A percentile compares a stretch with the other conserved stretches of the same genome.
Conservation (phyloP, 768 basidiomycete genomes). For the Rhizopogon rudus region DNA sequence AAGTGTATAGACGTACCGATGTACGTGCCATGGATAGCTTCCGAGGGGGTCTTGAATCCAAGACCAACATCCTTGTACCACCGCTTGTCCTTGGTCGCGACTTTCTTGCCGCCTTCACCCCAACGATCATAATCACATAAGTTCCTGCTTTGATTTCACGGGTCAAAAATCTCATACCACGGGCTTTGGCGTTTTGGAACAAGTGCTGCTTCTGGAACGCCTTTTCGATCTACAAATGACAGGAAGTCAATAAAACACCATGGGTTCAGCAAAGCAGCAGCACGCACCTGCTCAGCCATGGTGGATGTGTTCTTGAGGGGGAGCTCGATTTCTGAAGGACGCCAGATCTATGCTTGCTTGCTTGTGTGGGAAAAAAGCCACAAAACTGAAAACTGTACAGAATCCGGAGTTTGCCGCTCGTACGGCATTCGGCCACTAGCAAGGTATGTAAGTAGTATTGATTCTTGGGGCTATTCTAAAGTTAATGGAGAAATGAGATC, state of each 20-base stretch:
- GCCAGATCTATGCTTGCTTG: background rate
- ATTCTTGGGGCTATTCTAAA: too few relatives aligned
- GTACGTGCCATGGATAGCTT: conserved; percentile 95
- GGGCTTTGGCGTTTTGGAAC: conserved; percentile 95
- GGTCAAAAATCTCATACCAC: conserved; percentile 54
- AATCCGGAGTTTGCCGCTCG: conserved; percentile 17
- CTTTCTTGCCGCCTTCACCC: conserved; percentile 72
- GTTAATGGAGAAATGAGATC: too few relatives aligned
- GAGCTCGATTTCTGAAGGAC: conserved; percentile 3
- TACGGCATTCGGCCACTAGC: background rate
- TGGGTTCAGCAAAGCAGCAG: background rate
- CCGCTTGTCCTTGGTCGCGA: conserved; percentile 90
- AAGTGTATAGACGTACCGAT: conserved; percentile 59
- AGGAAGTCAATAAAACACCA: background rate
- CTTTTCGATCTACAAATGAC: conserved; percentile 74
- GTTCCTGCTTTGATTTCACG: conserved; percentile 3
- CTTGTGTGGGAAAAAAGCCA: conserved; percentile 30
- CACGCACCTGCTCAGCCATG: conserved; percentile 62
- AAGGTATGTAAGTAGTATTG: too few relatives aligned
- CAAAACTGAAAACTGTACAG: conserved; percentile 36
- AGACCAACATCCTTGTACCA: conserved; percentile 99
- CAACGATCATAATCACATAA: conserved; percentile 7
- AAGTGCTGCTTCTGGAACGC: conserved; percentile 97
- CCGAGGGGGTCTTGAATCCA: conserved; percentile 93
- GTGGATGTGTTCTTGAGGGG: conserved; percentile 16